Percentiles rank a stretch among this genome's conserved stretches.
Conservation (phyloP, 2,329 filamentous ascomycete genomes). For the Botrytis byssoidea region DNA sequence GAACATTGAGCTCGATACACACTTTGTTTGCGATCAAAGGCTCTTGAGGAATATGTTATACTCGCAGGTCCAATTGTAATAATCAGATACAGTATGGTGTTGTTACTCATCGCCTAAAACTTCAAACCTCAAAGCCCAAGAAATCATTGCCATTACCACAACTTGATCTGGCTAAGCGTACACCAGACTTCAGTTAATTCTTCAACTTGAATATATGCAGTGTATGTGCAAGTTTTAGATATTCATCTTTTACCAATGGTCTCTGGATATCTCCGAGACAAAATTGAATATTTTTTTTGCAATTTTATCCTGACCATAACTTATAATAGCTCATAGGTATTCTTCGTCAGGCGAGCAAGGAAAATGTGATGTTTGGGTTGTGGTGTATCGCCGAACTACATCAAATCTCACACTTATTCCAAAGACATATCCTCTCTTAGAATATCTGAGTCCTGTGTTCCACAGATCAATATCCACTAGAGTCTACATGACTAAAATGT, state of each 20-base stretch:
- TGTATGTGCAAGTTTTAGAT: neutral
- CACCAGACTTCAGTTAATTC: neutral
- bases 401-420: neutral
- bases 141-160: neutral
- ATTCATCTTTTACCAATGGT: neutral
- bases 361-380: neutral
- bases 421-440: fast-evolving
- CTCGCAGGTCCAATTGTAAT: neutral
- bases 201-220: neutral
- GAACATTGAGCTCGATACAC: neutral
- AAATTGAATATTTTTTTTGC: neutral
- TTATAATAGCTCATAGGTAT: neutral
- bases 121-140: too few species aligned
- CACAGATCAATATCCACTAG: neutral
- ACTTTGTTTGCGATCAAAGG: neutral
- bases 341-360: neutral
- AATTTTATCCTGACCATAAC: neutral
- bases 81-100: too few species aligned
- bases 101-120: too few species aligned
- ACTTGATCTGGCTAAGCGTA: neutral
- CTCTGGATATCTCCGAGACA: neutral
- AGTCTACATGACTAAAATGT: neutral
- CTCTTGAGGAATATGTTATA: neutral
- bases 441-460: neutral
- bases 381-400: too few species aligned